phyloP scores from a whole-genome alignment of 2,329 filamentous ascomycete genomes.

The Aquanectria penicillioides region DNA sequence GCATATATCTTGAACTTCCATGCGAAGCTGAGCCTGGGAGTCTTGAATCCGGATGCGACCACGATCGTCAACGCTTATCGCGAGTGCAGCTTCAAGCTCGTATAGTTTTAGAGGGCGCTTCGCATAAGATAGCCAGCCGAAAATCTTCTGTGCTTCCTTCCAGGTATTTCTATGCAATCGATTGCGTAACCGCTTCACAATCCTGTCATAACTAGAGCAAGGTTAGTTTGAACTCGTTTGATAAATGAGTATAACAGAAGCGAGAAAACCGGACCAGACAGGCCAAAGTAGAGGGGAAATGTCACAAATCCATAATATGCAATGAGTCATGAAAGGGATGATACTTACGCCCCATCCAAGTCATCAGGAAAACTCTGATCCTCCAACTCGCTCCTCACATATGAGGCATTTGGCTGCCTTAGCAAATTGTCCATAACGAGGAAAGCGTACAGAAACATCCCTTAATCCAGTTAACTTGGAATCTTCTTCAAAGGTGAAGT shows the following conservation, averaged over 20 bases:
- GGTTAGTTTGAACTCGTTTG: not conserved
- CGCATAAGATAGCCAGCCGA: constrained; percentile 53
- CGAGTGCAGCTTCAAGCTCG: constrained; percentile 51
- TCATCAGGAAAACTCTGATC: not conserved
- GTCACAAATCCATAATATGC: too few species aligned
- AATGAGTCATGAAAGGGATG: too few species aligned
- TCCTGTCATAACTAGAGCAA: constrained; percentile 41
- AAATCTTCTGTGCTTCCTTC: constrained; percentile 41
- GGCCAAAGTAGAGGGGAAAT: too few species aligned
- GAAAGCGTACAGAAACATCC: constrained; percentile 46
- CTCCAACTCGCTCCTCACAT: constrained; percentile 19
- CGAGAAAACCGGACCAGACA: too few species aligned
- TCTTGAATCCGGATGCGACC: constrained; percentile 29
- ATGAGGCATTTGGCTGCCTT: constrained; percentile 23
- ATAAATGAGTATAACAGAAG: not conserved
- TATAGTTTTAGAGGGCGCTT: constrained; percentile 52
- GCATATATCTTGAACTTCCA: constrained; percentile 44
- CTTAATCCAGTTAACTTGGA: constrained; percentile 13
- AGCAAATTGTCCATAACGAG: constrained; percentile 44
- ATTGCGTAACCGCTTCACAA: constrained; percentile 29
- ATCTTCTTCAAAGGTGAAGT: not conserved
- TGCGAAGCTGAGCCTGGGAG: constrained; percentile 28
- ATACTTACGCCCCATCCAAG: not conserved
- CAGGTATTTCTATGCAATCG: not conserved
- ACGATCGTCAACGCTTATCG: constrained; percentile 31